These are phyloP conservation scores for Lipomyces oligophaga DNA, from an alignment of 805 yeast species.

Conservation along the genomic window DNA sequence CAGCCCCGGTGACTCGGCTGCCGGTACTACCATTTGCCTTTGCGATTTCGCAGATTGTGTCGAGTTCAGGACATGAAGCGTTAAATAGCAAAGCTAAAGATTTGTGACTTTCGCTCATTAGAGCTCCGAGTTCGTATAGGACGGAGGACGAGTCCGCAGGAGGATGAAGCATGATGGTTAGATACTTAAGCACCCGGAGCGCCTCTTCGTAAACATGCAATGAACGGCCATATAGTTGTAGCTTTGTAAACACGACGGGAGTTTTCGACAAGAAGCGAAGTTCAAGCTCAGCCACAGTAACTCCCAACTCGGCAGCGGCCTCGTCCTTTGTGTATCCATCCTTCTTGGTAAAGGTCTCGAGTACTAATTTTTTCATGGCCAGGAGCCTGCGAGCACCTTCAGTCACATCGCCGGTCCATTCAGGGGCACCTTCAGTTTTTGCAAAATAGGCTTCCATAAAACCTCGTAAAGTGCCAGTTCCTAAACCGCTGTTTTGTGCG, in stretches of 20 bases:
- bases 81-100: slow-evolving; percentile 50
- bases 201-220: slow-evolving; percentile 63
- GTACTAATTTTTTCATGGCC: slow-evolving; percentile 35
- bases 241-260: slow-evolving; percentile 51
- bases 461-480: slow-evolving; percentile 58
- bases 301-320: slow-evolving; percentile 45
- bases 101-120: slow-evolving; percentile 58
- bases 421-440: slow-evolving; percentile 45
- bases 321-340: slow-evolving; percentile 52
- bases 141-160: slow-evolving; percentile 7
- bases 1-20: slow-evolving; percentile 72
- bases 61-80: slow-evolving; percentile 56
- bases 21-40: slow-evolving; percentile 56
- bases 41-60: slow-evolving; percentile 53
- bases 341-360: slow-evolving; percentile 41
- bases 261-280: slow-evolving; percentile 46
- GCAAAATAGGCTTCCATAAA: slow-evolving; percentile 49
- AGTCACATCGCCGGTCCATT: slow-evolving; percentile 38
- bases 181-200: slow-evolving; percentile 52
- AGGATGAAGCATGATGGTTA: slow-evolving; percentile 40
- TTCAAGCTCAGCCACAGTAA: slow-evolving; percentile 44
- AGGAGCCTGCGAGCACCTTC: slow-evolving; percentile 16
- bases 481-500: slow-evolving; percentile 33
- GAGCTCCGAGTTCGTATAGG: slow-evolving; percentile 46
- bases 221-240: slow-evolving; percentile 56